Evolutionary conservation across 441 rosid species (phyloP), one percentile per base, ranked within the genome.

Genomic region (Populus hybrid): DNA sequence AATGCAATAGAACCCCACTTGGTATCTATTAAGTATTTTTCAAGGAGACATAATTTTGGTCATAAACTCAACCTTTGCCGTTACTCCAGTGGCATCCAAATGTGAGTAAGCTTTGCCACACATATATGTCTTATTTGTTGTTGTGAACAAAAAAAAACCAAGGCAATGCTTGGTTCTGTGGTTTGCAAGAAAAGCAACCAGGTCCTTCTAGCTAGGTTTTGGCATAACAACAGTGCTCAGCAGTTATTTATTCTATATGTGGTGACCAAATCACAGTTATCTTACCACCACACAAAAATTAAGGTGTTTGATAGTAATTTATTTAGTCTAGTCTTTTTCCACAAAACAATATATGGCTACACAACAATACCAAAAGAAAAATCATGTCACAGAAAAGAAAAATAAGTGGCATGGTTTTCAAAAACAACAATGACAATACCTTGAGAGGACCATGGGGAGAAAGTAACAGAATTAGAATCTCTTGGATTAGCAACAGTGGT

Each of bases 381-480:
- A 28, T 2, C 28, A 28, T 2, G 28, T 28, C 28, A 2, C 28
- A 2, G 3, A 28, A 28, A 28, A 28, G 28, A 28, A n/a, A n/a
- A 59, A 59, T 50, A 16, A 50, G 5, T 59, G 24, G 63, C 66
- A 67, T 75, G 21, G 11, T 12, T 66, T 40, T 74, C 23, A 18
- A 61, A 24, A 61, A 10, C 57, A 70, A 28, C 30, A 2, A 28
- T 28, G 30, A 28, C 30, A 28, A 1, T 28, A 87, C 97, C 98
- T 89, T 88, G 94, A 79, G 96, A 89, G 66, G 98, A 87, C 98
- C 98, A 95, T n/a, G 95, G 82, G 23, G 92, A 88, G 74, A 85
- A 82, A 71, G 86, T 65, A 50, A 79, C 64, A 64, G 89, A 80
- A 77, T 79, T 85, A 35, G 91, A 79, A 70, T 87, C 90, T 57